Conservation (phyloP, 106 monocot species). For the Allium fistulosum region DNA sequence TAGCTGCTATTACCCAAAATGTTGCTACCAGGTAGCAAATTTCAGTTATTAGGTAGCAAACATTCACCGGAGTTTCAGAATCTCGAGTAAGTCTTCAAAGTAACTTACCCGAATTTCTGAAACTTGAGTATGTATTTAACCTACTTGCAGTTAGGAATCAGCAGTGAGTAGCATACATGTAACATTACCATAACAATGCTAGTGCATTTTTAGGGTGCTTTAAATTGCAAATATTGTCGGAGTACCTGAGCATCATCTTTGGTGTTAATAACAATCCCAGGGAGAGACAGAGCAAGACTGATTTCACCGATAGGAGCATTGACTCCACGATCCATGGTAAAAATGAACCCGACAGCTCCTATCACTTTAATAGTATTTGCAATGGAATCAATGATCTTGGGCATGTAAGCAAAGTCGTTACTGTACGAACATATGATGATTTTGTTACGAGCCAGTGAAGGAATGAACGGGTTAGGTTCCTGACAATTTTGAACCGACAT, state of each 20-base stretch:
- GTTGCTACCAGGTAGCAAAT: too few relatives aligned
- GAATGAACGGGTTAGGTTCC: slow-evolving; percentile 30
- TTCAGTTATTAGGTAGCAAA: background rate
- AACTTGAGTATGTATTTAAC: too few relatives aligned
- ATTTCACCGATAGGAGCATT: slow-evolving; percentile 11
- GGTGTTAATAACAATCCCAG: slow-evolving; percentile 38
- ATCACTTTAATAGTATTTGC: slow-evolving; percentile 22
- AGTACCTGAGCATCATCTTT: slow-evolving; percentile 25
- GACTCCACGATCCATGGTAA: slow-evolving; percentile 24
- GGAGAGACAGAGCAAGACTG: slow-evolving; percentile 22
- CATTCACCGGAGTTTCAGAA: too few relatives aligned
- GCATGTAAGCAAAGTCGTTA: slow-evolving; percentile 13
- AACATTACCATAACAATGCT: too few relatives aligned
- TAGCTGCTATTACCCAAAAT: too few relatives aligned
- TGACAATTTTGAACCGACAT: slow-evolving; percentile 23
- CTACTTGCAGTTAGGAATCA: too few relatives aligned
- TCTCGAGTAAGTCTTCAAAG: too few relatives aligned
- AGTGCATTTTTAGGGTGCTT: too few relatives aligned
- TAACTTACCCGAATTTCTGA: too few relatives aligned
- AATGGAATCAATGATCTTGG: slow-evolving; percentile 19
- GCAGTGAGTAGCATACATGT: too few relatives aligned
- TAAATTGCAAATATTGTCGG: too few relatives aligned
- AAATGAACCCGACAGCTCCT: slow-evolving; percentile 64
- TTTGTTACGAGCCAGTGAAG: slow-evolving; percentile 37
- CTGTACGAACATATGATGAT: slow-evolving; percentile 57